Evolutionary conservation across 768 basidiomycete genomes (phyloP).

Genomic region (Podaxis mareebaensis): DNA sequence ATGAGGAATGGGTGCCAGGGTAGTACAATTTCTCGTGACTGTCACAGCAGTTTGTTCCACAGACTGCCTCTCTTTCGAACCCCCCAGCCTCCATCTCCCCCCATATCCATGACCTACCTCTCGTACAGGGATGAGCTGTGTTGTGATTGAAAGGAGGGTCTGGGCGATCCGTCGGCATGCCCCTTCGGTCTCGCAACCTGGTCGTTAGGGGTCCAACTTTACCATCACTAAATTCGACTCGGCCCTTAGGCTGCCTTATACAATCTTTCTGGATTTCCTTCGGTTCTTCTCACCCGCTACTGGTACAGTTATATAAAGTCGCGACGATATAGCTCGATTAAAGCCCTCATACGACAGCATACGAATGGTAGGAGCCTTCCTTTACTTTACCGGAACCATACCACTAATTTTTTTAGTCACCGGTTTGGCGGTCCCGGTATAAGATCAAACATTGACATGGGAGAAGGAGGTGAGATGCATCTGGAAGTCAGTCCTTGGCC

Average conservation of each 20-base stretch:
- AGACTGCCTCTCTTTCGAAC: too few relatives aligned
- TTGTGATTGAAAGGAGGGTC: too few relatives aligned
- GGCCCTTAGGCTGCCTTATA: background rate
- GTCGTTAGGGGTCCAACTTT: too few relatives aligned
- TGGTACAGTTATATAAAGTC: background rate
- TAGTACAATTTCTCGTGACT: too few relatives aligned
- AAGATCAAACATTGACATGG: constrained; percentile 9
- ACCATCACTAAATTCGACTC: too few relatives aligned
- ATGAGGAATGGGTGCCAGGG: too few relatives aligned
- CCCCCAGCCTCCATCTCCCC: too few relatives aligned
- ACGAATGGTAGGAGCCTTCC: background rate
- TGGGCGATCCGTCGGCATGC: too few relatives aligned
- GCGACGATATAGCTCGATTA: background rate
- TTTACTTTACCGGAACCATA: background rate
- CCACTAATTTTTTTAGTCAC: background rate
- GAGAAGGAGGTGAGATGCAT: constrained; percentile 7
- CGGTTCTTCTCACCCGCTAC: background rate
- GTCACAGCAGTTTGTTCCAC: too few relatives aligned
- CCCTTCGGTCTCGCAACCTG: too few relatives aligned
- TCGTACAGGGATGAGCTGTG: too few relatives aligned
- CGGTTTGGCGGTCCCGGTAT: background rate
- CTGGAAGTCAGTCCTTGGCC: background rate
- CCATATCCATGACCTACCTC: too few relatives aligned
- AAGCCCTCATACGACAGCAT: background rate
- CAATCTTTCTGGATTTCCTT: background rate